Base-by-base conservation (phyloP, 768 basidiomycete genomes). In the Sarcodon aspratus region DNA sequence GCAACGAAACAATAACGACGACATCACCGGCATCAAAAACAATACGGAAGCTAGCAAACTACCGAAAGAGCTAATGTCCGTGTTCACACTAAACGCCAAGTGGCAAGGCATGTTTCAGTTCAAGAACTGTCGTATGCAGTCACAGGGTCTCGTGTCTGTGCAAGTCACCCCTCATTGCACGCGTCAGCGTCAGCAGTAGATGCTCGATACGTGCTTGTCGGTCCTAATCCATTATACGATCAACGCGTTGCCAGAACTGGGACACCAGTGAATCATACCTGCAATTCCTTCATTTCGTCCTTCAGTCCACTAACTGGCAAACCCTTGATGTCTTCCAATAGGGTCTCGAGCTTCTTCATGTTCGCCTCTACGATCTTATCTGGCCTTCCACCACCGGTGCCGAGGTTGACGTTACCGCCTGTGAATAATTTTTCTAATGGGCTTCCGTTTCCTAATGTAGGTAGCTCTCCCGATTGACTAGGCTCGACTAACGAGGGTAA, bases 201-300 rank as follows among this genome's bases (percentile, higher is more conserved):
- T 74, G 75, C 62, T 90, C 86, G 52, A 90, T 90, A 35, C 86
- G 75, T 13, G 79, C 78, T 66, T 89, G 86, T 43, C 83, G 80
- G 49, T 85, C 64, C 61, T 63, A 49, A 11, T 38, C 7, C 15
- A 42, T 27, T 17, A 42, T 17, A 42, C 15, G 13, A 42, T 27
- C 21, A 27, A 27, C 9, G 5, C 40, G 40, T 42, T 42, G 9
- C 15, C 40, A 9, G 27, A 42, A 44, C 9, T 33, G 42, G 33
- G 10, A 4, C 6, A 15, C 3, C 32, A 50, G 34, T 31, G 5
- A 12, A 46, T 10, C 15, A 63, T 42, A 84, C 85, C 73, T 85
- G 84, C 31, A 90, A 63, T 59, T 90, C 88, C 60, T 80, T 86
- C 76, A 92, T 83, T 62, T 91, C 86, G 2, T 83, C 82, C 62